phyloP scores from a whole-genome alignment of 352 stramenopile genomes.

The Pythium monospermum region DNA sequence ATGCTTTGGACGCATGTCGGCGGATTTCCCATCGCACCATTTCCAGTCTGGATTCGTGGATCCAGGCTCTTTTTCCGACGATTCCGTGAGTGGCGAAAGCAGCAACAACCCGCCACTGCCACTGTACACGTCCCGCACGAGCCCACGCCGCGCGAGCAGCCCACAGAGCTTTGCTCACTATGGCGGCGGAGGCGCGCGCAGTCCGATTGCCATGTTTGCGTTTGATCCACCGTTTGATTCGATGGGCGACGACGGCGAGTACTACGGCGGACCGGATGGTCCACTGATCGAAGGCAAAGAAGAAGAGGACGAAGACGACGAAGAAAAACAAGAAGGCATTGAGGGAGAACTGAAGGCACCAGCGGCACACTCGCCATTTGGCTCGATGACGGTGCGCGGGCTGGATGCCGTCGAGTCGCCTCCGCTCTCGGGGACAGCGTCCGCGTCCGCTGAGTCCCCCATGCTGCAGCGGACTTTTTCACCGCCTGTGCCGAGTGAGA shows the following conservation, averaged over 20 bases:
- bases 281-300: conserved; percentile 27
- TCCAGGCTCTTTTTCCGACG: conserved; percentile 51
- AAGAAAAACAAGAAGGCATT: too few species aligned
- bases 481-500: conserved; percentile 48
- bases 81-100: conserved; percentile 36
- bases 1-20: conserved; percentile 38
- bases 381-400: not conserved
- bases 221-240: conserved; percentile 71
- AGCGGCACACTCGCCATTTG: too few species aligned
- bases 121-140: too few species aligned
- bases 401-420: not conserved
- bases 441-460: too few species aligned
- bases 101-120: too few species aligned
- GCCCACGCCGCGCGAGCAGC: conserved; percentile 50
- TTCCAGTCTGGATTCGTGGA: conserved; percentile 49
- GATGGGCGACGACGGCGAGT: conserved; percentile 22
- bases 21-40: conserved; percentile 24
- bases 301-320: conserved; percentile 23
- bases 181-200: conserved; percentile 62
- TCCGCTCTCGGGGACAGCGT: not conserved
- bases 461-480: conserved; percentile 49
- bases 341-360: too few species aligned
- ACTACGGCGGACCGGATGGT: conserved; percentile 12
- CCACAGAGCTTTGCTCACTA: conserved; percentile 50
- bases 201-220: conserved; percentile 54